These are phyloP conservation scores for Mikania micrantha DNA, from an alignment of 129 eudicot genomes.

Conservation along the genomic window DNA sequence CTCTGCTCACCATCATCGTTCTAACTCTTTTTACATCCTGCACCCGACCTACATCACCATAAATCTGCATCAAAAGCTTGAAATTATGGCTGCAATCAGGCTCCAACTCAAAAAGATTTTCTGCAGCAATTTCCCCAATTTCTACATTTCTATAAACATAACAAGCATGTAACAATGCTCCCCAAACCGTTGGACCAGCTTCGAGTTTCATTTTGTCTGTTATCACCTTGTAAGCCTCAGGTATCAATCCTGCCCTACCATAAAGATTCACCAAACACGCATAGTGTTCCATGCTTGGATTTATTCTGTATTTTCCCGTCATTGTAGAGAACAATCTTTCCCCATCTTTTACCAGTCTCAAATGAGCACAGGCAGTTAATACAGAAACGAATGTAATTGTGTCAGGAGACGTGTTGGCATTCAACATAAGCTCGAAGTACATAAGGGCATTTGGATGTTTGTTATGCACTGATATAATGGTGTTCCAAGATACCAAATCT, in stretches of 20 bases:
- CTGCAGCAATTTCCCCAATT: conserved; percentile 61
- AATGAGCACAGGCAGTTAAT: conserved; percentile 74
- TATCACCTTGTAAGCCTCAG: conserved; percentile 47
- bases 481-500: no score
- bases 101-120: conserved; percentile 59
- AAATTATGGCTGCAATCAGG: conserved; percentile 69
- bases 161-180: conserved; percentile 71
- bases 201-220: conserved; percentile 38
- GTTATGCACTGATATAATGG: conserved; percentile 56
- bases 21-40: conserved; percentile 52
- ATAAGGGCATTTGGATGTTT: conserved; percentile 42
- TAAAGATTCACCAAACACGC: no score
- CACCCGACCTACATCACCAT: conserved; percentile 37
- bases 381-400: no score
- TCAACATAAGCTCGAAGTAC: conserved; percentile 48
- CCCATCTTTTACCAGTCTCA: conserved; percentile 56
- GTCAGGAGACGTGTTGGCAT: background rate
- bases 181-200: conserved; percentile 91
- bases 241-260: conserved; percentile 61
- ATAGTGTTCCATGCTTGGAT: no score
- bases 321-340: conserved; percentile 48
- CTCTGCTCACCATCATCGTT: conserved; percentile 68
- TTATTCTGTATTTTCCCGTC: conserved; percentile 37
- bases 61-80: conserved; percentile 59
- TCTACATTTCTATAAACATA: conserved; percentile 57